A percentile compares a stretch with the other conserved stretches of the same genome.
These are phyloP conservation scores for Suhomyces choctaworum DNA, from an alignment of 1,139 yeast genomes.

Conservation along the genomic window DNA sequence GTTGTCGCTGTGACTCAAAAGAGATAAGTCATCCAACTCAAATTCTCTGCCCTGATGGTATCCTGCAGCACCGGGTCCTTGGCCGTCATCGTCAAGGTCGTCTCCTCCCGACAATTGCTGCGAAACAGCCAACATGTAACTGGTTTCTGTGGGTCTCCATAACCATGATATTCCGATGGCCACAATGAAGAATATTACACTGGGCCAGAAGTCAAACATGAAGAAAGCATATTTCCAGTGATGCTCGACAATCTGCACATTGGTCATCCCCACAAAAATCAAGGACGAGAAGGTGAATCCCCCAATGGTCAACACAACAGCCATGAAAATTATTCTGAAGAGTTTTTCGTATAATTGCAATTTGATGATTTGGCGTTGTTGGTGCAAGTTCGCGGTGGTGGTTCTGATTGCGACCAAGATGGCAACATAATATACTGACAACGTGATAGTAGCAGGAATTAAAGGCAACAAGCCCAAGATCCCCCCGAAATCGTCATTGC, in stretches of 20 bases:
- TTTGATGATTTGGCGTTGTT: conserved; percentile 91
- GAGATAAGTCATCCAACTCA: conserved; percentile 72
- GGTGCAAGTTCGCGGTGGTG: conserved; percentile 71
- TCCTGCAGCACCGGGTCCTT: conserved; percentile 28
- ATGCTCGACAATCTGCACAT: conserved; percentile 74
- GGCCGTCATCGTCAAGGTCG: conserved; percentile 59
- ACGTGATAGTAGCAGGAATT: conserved; percentile 69
- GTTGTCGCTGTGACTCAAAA: conserved; percentile 53
- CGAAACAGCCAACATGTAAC: conserved; percentile 91
- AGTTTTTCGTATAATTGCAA: conserved; percentile 80
- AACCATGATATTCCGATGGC: conserved; percentile 84
- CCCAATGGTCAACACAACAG: conserved; percentile 50
- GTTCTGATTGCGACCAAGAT: conserved; percentile 70
- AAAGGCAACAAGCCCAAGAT: conserved; percentile 45
- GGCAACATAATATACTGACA: conserved; percentile 72
- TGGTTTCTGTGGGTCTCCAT: conserved; percentile 97
- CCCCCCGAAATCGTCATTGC: conserved; percentile 21
- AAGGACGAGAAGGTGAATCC: conserved; percentile 75
- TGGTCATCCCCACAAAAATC: conserved; percentile 69
- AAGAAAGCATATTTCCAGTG: conserved; percentile 94
- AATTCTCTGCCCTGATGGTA: conserved; percentile 53
- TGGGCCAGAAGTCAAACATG: conserved; percentile 92
- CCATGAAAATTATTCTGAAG: conserved; percentile 70
- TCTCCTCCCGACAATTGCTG: conserved; percentile 84
- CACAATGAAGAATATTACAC: conserved; percentile 79